Evolutionary conservation across 2,329 filamentous ascomycete species (phyloP), one percentile per base, ranked within the genome.

Genomic region (Fusarium nodosum): DNA sequence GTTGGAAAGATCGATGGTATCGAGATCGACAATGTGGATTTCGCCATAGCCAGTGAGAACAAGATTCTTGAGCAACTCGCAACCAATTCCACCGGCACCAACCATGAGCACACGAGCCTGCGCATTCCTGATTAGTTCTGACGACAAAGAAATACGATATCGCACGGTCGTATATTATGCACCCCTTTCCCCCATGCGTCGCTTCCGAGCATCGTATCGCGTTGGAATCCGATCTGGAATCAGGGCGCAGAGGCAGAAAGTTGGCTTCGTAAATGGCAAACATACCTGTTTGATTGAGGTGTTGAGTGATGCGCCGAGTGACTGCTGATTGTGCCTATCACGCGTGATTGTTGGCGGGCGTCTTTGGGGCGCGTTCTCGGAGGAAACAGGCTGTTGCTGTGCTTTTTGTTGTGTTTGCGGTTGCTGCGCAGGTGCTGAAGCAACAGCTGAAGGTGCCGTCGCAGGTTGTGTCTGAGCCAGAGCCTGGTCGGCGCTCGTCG

Each of bases 1-100:
- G 78, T 99, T 99, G 82, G 94, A 97, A 24, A 99, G 86, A 78
- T 99, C 96, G 82, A 99, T 98, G 2, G 96, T 99, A 79, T 99
- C 96, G 64, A 99, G 91, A 80, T 99, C 96, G 72, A 99, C 93
- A 46, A 98, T 91, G 79, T 97, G 93, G 52, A 98, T 90, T 81
- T 97, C 92, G 71, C 93, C 93, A 74, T 97, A 99, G 72, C 95
- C 94, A 44, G 90, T 92, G 50, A 97, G 90, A 45, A 95, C 93
- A 60, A 99, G 89, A 80, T 98, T 97, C 85, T 99, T 99, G 69
- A 99, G 88, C 10, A 99, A 87, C 82, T 99, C 96, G 82, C 96
- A 99, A 74, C 96, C 96, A 77, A 99, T 99, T 67, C 96, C 96
- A 66, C 96, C 96, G 58, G 96, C 96, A 75, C 96, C 96, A 60